Conservation (phyloP, 495 filamentous ascomycete genomes). For the Aspergillus indologenus region DNA sequence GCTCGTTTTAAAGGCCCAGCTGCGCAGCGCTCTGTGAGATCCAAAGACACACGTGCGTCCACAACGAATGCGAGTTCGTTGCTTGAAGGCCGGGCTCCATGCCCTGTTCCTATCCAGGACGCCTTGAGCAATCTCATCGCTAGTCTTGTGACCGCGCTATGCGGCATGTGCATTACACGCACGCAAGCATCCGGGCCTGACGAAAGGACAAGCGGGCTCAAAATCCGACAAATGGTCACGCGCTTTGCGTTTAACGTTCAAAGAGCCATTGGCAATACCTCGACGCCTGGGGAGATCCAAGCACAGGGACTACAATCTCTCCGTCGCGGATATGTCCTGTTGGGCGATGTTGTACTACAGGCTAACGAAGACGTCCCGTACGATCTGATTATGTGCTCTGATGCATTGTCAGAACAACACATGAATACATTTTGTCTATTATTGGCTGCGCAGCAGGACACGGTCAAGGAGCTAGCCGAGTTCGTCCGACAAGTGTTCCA, state of each 20-base stretch:
- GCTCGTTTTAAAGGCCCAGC: background rate
- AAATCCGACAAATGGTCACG: conserved; percentile 29
- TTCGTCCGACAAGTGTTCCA: conserved; percentile 38
- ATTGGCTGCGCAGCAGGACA: conserved; percentile 30
- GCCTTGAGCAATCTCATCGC: conserved; percentile 42
- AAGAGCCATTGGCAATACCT: conserved; percentile 21
- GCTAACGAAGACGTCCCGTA: conserved; percentile 25
- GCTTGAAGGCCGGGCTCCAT: conserved; percentile 16
- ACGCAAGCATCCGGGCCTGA: conserved; percentile 22
- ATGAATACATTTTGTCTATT: conserved; percentile 24
- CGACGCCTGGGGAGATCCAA: conserved; percentile 6
- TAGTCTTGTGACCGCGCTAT: conserved; percentile 42
- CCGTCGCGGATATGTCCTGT: conserved; percentile 37
- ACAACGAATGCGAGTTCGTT: conserved; percentile 6
- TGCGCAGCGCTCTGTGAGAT: background rate
- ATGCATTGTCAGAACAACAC: conserved; percentile 17
- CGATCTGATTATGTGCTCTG: conserved; percentile 6
- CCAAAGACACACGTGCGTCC: conserved; percentile 21
- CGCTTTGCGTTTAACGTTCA: conserved; percentile 28
- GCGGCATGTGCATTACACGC: conserved; percentile 43
- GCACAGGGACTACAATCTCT: conserved; percentile 27
- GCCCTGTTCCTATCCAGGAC: conserved; percentile 42
- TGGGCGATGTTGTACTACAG: conserved; percentile 34
- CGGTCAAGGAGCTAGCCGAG: conserved; percentile 37
- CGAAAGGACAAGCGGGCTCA: conserved; percentile 18